Evolutionary conservation across 768 basidiomycete species (phyloP), one percentile per base, ranked within the genome.

Genomic region (Naganishia antarctica): DNA sequence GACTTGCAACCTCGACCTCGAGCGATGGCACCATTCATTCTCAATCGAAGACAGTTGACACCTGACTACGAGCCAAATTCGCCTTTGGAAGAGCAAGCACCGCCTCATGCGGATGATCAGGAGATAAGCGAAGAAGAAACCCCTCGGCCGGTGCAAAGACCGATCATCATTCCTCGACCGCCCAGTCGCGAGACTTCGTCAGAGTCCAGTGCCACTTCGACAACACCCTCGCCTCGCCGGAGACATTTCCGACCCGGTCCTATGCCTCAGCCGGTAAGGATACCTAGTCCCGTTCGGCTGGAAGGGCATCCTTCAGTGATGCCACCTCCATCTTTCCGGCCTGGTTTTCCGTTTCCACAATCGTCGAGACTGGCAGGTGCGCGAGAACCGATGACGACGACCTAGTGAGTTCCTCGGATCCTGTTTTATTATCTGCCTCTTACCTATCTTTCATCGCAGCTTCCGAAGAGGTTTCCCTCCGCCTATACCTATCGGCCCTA

Each of bases 361-460:
- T 66, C 68, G 73, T 59, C 73, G 70, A 53, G 65, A 73, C 68
- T 78, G 34, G 78, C 75, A 45, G 72, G 72, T 65, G 68, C 72
- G 40, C 69, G 76, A 43, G 74, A 77, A 69, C 74, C 76, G 13
- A 76, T 77, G 43, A 75, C 76, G 45, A 75, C 76, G 43, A 77
- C 76, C 44, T 77, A 76, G 70, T 76, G 48, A 62, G 61, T 43
- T 64, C 3, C 2, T 31, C n/a, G 8, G 16, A 12, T 8, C 25
- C 63, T 51, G 5, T 48, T 64, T 44, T 59, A 66, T 64, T 23
- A 2, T 31, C 1, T 2, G 28, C 16, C 43, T 34, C 49, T 18
- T 1, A 23, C 23, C 31, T 3, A 13, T 8, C 23, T 28, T 25
- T 6, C 37, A n/a, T 50, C 43, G 40, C 37, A 61, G 64, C 34